phyloP scores from a whole-genome alignment of 177 flowering plant species.

The Tripterygium wilfordii region DNA sequence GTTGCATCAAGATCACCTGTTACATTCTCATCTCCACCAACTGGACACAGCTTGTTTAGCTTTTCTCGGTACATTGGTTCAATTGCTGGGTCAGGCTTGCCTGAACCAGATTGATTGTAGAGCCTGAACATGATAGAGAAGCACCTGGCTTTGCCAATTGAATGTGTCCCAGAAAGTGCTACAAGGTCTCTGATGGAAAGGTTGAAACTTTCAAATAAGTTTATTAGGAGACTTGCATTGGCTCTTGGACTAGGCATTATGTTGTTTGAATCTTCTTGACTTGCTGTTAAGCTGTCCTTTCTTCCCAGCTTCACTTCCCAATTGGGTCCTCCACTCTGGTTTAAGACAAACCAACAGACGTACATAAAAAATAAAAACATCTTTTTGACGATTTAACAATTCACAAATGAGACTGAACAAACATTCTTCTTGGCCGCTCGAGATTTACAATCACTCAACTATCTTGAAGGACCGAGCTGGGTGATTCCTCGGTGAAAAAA shows the following conservation, averaged over 20 bases:
- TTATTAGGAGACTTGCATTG: constrained; percentile 56
- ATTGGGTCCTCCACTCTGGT: constrained; percentile 78
- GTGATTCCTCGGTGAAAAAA: no score
- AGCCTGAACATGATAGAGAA: constrained; percentile 78
- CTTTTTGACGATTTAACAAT: no score
- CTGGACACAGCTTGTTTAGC: constrained; percentile 66
- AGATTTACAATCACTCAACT: no score
- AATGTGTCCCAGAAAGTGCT: constrained; percentile 91
- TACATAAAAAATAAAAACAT: not conserved
- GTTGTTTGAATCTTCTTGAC: constrained; percentile 64
- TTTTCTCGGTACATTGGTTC: constrained; percentile 44
- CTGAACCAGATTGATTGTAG: constrained; percentile 87
- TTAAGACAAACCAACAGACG: not conserved
- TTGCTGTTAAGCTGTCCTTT: constrained; percentile 72
- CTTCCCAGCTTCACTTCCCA: constrained; percentile 89
- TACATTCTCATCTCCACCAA: constrained; percentile 59
- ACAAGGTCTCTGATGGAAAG: constrained; percentile 74
- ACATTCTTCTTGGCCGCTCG: no score
- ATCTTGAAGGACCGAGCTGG: no score
- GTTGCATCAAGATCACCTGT: constrained; percentile 78
- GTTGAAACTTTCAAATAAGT: constrained; percentile 52
- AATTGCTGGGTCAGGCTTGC: constrained; percentile 74
- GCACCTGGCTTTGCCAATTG: constrained; percentile 85
- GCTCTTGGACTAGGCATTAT: constrained; percentile 96
- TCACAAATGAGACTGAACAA: no score